Base-by-base conservation (phyloP, 768 basidiomycete genomes). In the Agrocybe pediades region DNA sequence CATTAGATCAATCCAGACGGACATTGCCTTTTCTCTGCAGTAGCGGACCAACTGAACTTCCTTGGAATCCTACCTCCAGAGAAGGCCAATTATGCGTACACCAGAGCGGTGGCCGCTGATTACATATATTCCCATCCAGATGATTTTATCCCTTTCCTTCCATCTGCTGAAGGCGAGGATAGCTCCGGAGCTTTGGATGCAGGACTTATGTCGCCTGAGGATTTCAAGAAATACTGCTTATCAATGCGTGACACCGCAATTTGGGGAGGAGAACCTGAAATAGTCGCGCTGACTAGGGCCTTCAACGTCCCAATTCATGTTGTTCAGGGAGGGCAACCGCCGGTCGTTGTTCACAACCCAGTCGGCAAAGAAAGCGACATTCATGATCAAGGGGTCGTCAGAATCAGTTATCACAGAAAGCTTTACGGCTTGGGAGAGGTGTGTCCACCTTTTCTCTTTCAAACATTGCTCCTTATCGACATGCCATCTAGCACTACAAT, bases 221-320 rank as follows among this genome's bases (percentile, higher is more conserved):
- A 86, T 63, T 93, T 90, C 62, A 73, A 81, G 46, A 72, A 74
- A 49, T 98, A 99, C 67, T 97, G 95, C 66, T 69, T 73, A 51
- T 76, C 80, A 9, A 86, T 99, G 24, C 85, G 85, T 39, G 79
- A 88, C 66, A 95, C 94, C 20, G 87, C 85, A n/a, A 81, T 86
- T 25, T 98, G 97, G 97, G 97, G 97, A 45, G 96, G 97, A 29
- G 95, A 98, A 73, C 95, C 94, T 6, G 97, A 98, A 79, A 94
- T 99, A 26, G 79, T 90, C 61, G 97, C 97, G 2, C 75, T 98
- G 15, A 87, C 88, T 65, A 78, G 87, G 46, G 84, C 85, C 25
- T 98, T 82, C 68, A 80, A 86, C 50, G 74, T 95, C 33, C 88
- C 95, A 0, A 95, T 99, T 45, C 88, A 96, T 66, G 90, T 99